These are phyloP conservation scores for Raffaelea ambrosiae DNA, from an alignment of 2,329 filamentous ascomycete genomes.

Conservation along the genomic window DNA sequence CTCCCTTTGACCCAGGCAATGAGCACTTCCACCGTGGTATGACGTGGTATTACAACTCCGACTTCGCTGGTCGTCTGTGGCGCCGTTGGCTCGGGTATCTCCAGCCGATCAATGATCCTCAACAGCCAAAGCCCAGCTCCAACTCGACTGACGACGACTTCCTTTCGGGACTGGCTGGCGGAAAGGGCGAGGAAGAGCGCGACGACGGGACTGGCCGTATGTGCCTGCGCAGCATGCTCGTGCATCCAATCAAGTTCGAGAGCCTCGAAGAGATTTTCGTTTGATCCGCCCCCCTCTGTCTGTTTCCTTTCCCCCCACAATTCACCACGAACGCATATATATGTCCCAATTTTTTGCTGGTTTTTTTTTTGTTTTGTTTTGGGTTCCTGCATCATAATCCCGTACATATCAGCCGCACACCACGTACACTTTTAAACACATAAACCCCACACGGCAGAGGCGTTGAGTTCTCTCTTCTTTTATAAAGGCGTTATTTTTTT, in stretches of 20 bases:
- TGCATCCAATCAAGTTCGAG: slow-evolving; percentile 73
- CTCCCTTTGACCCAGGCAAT: slow-evolving; percentile 58
- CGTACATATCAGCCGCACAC: no score
- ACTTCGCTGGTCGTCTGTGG: slow-evolving; percentile 71
- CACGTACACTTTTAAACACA: no score
- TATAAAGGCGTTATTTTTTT: no score
- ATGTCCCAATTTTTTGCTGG: neutral
- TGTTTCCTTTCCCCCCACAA: neutral
- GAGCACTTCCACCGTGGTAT: slow-evolving; percentile 79
- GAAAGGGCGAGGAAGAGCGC: slow-evolving; percentile 36
- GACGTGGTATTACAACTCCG: slow-evolving; percentile 77
- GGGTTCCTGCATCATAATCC: neutral
- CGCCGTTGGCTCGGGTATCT: slow-evolving; percentile 63
- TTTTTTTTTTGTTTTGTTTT: neutral
- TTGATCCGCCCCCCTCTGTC: neutral
- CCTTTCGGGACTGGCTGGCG: slow-evolving; percentile 26
- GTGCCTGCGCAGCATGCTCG: slow-evolving; percentile 70
- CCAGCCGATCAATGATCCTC: slow-evolving; percentile 23
- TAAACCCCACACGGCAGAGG: no score
- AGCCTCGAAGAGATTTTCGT: slow-evolving; percentile 18
- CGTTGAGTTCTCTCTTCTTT: no score
- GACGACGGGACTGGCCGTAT: slow-evolving; percentile 49
- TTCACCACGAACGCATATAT: no score
- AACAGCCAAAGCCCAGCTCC: slow-evolving; percentile 1
- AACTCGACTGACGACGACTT: slow-evolving; percentile 15